phyloP scores from a whole-genome alignment of 768 basidiomycete genomes.

The Amanita pseudoporphyria region DNA sequence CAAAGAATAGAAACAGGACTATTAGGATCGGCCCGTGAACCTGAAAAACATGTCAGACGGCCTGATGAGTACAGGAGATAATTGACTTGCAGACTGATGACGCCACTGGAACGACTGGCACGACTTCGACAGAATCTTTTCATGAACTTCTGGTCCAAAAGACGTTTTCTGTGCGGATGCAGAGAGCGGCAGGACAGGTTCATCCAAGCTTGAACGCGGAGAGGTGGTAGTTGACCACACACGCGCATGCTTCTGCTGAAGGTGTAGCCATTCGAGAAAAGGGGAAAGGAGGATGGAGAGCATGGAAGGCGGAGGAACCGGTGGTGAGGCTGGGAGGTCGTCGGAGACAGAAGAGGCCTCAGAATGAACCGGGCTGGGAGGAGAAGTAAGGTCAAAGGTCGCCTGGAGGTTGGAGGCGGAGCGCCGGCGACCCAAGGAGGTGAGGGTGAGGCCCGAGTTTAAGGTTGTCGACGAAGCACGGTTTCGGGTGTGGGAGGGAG shows the following conservation, averaged over 20 bases:
- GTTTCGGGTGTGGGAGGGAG: constrained; percentile 31
- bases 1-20: constrained; percentile 45
- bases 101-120: constrained; percentile 26
- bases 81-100: constrained; percentile 22
- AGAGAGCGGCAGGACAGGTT: constrained; percentile 45
- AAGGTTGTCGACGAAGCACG: constrained; percentile 55
- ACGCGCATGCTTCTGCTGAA: constrained; percentile 29
- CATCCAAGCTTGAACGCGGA: constrained; percentile 30
- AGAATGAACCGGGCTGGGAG: neutral
- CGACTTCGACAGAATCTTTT: constrained; percentile 31
- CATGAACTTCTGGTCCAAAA: constrained; percentile 7
- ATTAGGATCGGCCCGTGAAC: constrained; percentile 29
- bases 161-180: constrained; percentile 34
- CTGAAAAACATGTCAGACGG: constrained; percentile 15
- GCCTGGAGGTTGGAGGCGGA: constrained; percentile 38
- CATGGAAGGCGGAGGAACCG: constrained; percentile 31
- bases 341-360: constrained; percentile 10
- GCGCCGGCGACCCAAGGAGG: constrained; percentile 45
- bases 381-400: constrained; percentile 10
- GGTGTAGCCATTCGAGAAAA: constrained; percentile 44
- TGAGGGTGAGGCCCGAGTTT: constrained; percentile 39
- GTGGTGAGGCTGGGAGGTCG: constrained; percentile 10
- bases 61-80: constrained; percentile 7
- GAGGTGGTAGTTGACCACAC: constrained; percentile 38
- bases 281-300: constrained; percentile 39